These are phyloP conservation scores for Arthrinium puccinioides DNA, from an alignment of 2,329 filamentous ascomycete genomes.

Conservation along the genomic window DNA sequence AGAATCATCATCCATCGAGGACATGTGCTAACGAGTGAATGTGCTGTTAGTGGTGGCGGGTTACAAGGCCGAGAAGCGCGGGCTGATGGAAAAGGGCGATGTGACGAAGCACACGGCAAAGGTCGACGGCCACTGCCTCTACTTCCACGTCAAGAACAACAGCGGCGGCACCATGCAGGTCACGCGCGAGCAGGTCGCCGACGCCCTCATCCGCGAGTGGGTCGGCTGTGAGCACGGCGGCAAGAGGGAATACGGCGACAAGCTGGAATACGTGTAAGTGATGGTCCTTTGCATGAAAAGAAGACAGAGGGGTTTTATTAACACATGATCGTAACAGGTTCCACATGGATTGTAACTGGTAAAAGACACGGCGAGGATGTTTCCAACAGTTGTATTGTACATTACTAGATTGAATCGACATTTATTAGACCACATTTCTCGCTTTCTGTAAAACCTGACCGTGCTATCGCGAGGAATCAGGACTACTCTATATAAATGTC, in stretches of 20 bases:
- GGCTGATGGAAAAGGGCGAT: too few species aligned
- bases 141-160: constrained; percentile 1
- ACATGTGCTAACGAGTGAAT: too few species aligned
- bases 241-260: neutral
- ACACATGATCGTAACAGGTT: neutral
- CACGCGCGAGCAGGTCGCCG: neutral
- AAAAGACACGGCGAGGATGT: neutral
- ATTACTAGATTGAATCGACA: neutral
- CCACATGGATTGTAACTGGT: neutral
- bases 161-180: neutral
- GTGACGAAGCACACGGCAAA: too few species aligned
- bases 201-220: neutral
- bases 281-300: neutral
- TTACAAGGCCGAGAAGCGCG: too few species aligned
- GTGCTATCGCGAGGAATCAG: too few species aligned
- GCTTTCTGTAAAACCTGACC: neutral
- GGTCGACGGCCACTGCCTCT: too few species aligned
- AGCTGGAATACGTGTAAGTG: neutral
- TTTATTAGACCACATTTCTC: neutral
- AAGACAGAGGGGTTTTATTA: neutral
- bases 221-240: constrained; percentile 1
- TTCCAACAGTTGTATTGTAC: neutral
- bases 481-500: too few species aligned
- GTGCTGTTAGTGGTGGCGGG: too few species aligned
- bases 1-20: too few species aligned